Evolutionary conservation across 257 asterid species (phyloP).

Genomic region (Cruciata laevipes): DNA sequence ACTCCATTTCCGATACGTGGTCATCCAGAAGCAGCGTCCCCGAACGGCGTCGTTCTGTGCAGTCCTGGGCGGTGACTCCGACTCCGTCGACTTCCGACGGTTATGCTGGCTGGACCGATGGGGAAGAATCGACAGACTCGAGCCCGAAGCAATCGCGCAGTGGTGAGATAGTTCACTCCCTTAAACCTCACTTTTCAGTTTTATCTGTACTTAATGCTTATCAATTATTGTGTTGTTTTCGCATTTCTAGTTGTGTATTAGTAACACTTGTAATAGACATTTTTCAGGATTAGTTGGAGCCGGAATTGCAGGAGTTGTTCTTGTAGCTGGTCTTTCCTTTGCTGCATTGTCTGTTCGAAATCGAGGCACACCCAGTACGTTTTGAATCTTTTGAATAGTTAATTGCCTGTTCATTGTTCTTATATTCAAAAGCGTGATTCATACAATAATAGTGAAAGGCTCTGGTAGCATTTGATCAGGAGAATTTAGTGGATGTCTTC

Average conservation of each 20-base stretch:
- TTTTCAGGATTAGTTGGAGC: slow-evolving; percentile 77
- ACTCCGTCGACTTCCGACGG: slow-evolving; percentile 39
- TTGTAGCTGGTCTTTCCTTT: slow-evolving; percentile 68
- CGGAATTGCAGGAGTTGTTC: slow-evolving; percentile 67
- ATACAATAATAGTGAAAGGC: background rate
- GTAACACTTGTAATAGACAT: slow-evolving; percentile 55
- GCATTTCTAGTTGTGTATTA: slow-evolving; percentile 27
- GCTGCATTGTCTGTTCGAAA: slow-evolving; percentile 62
- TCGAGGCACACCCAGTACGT: slow-evolving; percentile 47
- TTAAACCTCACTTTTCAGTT: background rate
- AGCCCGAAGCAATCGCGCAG: slow-evolving; percentile 37
- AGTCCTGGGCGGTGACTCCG: slow-evolving; percentile 43
- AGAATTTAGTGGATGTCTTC: background rate
- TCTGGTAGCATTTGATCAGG: background rate
- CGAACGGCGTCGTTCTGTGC: slow-evolving; percentile 35
- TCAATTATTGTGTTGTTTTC: background rate
- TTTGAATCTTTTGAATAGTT: background rate
- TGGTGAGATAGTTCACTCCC: slow-evolving; percentile 38
- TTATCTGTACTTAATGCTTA: too few relatives aligned
- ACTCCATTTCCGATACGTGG: slow-evolving; percentile 34
- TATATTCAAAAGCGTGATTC: background rate
- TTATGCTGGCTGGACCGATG: slow-evolving; percentile 74
- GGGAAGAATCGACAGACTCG: slow-evolving; percentile 34
- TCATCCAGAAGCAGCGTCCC: slow-evolving; percentile 32
- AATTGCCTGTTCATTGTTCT: background rate